Base-by-base conservation (phyloP, 148 eudicot species). In the Polygonum aviculare region DNA sequence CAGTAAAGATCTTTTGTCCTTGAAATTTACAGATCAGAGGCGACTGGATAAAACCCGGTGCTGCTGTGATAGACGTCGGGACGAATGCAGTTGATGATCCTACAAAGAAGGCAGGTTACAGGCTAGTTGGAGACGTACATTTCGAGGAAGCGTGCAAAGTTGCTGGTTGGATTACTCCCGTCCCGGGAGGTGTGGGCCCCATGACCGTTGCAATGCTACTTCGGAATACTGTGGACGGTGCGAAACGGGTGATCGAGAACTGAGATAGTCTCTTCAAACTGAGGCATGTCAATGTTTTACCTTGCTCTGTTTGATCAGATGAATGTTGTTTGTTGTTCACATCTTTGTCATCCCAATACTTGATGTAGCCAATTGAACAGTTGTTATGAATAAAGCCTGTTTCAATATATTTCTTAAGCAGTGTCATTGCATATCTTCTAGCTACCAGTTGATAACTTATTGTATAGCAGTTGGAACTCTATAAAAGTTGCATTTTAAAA, bases 201-300 rank as follows among this genome's bases (percentile, higher is more conserved):
- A 93, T 96, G 97, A 96, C 99, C 70, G 97, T 95, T 67, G 99
- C 99, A 75, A 93, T 95, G 99, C 84, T 95, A n/a, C 90, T 95
- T 19, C 86, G 88, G 78, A 95, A 95, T 79, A 95, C 99, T n/a
- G 79, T 90, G 81, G 97, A 95, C 77, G 96, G 94, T 35, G 99
- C 99, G 74, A 95, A 92, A 83, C 93, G 97, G 72, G 96, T 89
- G n/a, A 89, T 92, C 0, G 82, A 79, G 81, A 84, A 87, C 47
- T 88, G 84, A 87, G 74, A 47, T 12, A 21, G 38, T 47, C 31
- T 41, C 74, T 57, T 40, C 63, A 19, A 49, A 18, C 7, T 21
- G 69, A 82, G 81, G 80, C 83, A 82, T 72, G 87, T 79, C 77
- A 54, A 74, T 21, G 73, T 75, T 67, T 44, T 67, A 67, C 72